phyloP scores from a whole-genome alignment of 2,329 filamentous ascomycete species.

The Arthrobotrys megalospora region DNA sequence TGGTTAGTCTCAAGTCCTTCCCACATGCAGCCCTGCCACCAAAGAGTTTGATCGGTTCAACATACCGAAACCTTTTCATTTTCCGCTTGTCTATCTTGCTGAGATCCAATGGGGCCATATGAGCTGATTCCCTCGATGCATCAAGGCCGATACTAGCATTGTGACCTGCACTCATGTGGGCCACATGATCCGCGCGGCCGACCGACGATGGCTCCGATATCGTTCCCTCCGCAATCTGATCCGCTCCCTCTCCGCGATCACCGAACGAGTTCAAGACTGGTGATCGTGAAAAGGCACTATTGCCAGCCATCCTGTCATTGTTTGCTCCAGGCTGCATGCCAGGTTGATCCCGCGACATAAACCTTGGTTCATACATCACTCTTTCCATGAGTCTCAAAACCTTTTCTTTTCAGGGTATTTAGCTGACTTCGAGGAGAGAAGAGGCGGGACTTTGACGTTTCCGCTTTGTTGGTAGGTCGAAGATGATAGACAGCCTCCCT shows the following conservation, averaged over 20 bases:
- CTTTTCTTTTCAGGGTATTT: background rate
- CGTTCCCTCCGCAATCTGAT: constrained; percentile 57
- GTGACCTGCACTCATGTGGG: constrained; percentile 74
- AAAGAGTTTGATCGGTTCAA: background rate
- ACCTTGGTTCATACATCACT: constrained; percentile 52
- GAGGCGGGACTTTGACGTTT: background rate
- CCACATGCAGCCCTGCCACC: background rate
- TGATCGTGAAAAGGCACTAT: constrained; percentile 36
- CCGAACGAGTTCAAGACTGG: constrained; percentile 62
- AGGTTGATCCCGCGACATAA: constrained; percentile 34
- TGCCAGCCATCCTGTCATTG: constrained; percentile 9
- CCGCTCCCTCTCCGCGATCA: constrained; percentile 66
- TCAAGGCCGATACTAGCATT: constrained; percentile 68
- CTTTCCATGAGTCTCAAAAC: background rate
- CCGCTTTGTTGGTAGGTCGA: background rate
- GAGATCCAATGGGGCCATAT: constrained; percentile 34
- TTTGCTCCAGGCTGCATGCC: background rate
- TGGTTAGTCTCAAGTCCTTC: background rate
- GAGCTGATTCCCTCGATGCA: constrained; percentile 67
- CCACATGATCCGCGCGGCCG: constrained; percentile 69
- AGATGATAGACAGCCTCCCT: too few relatives aligned
- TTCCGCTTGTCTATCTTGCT: constrained; percentile 65
- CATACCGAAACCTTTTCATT: constrained; percentile 84
- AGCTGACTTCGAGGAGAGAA: background rate
- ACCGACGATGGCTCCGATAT: constrained; percentile 24